A percentile compares a stretch with the other conserved stretches of the same genome.
Conservation (phyloP, 345 rosid species). For the Euphorbia tirucalli region DNA sequence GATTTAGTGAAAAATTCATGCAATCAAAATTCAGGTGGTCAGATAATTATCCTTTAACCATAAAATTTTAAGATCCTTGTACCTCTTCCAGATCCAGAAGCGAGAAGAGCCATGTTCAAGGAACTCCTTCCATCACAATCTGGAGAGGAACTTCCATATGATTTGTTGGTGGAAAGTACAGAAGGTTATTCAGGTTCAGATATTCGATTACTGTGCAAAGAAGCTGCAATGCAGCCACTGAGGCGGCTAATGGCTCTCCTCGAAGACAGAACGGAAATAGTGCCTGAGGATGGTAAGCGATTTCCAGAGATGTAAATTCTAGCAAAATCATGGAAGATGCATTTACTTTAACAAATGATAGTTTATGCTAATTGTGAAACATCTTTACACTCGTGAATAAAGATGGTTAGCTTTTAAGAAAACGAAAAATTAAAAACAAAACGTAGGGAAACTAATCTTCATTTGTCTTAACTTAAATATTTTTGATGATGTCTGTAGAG, state of each 20-base stretch:
- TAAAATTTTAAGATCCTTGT: constrained; percentile 69
- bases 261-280: constrained; percentile 55
- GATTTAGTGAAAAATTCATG: neutral
- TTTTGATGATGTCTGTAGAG: constrained; percentile 44
- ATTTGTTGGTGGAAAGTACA: constrained; percentile 65
- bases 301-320: neutral
- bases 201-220: constrained; percentile 83
- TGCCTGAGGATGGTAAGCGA: constrained; percentile 75
- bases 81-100: constrained; percentile 93
- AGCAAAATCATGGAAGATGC: neutral
- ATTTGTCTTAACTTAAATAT: neutral
- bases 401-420: neutral
- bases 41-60: constrained; percentile 35
- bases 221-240: constrained; percentile 94
- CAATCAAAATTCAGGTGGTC: neutral
- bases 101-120: constrained; percentile 90
- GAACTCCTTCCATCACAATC: constrained; percentile 59
- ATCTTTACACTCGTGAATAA: neutral
- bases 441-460: neutral
- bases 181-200: constrained; percentile 95
- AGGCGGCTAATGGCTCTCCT: constrained; percentile 67
- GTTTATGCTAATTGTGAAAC: neutral
- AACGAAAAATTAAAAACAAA: neutral
- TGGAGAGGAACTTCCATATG: constrained; percentile 68
- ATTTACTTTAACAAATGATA: too few species aligned